Conservation (phyloP, 2,329 filamentous ascomycete genomes). For the Penicillium crustosum region DNA sequence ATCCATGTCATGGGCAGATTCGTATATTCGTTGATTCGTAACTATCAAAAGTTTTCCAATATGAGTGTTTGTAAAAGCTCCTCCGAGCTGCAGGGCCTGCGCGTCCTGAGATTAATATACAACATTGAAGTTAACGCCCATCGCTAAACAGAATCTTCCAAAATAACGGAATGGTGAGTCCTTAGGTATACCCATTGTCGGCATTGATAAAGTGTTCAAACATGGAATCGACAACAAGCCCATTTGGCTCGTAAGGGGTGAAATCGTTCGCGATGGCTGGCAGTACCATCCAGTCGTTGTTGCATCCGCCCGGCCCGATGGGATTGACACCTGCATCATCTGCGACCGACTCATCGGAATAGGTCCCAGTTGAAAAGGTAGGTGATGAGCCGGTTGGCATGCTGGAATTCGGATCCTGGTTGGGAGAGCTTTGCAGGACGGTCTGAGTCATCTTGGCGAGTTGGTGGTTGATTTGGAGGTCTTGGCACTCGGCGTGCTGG, state of each 20-base stretch:
- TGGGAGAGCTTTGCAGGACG: background rate
- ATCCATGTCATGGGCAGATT: background rate
- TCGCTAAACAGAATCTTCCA: background rate
- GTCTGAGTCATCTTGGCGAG: slow-evolving; percentile 19
- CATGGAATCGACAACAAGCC: background rate
- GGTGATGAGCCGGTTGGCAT: slow-evolving; percentile 7
- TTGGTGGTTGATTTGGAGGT: slow-evolving; percentile 20
- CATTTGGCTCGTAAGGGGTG: background rate
- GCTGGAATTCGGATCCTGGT: background rate
- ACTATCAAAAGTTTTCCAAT: background rate
- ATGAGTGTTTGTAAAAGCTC: background rate
- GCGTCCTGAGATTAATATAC: background rate
- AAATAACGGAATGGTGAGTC: background rate
- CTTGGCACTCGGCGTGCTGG: slow-evolving; percentile 21
- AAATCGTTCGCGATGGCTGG: slow-evolving; percentile 1
- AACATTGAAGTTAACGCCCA: background rate
- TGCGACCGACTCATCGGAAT: slow-evolving; percentile 16
- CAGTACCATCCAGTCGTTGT: background rate
- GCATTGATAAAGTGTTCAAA: slow-evolving; percentile 10
- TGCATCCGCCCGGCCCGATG: background rate
- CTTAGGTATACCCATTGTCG: slow-evolving; percentile 3
- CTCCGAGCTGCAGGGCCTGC: background rate
- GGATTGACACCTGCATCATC: background rate
- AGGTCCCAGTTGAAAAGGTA: slow-evolving; percentile 12
- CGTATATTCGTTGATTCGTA: background rate